Percentiles rank a stretch among this genome's conserved stretches.
Evolutionary conservation across 345 rosid species (phyloP).

Genomic region (Moricandia arvensis): DNA sequence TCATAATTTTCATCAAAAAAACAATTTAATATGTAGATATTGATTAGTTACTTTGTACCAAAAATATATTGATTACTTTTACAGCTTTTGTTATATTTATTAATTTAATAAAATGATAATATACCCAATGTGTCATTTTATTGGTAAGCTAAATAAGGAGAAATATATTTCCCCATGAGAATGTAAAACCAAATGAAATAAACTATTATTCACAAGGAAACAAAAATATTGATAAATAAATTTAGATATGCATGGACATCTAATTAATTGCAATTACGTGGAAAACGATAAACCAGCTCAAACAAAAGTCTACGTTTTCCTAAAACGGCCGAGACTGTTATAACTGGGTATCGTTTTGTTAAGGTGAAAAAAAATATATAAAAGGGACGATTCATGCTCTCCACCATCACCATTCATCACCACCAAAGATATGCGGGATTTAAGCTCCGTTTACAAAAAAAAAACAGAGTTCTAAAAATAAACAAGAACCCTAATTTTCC

Average conservation of each 20-base stretch:
- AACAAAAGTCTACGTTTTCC: conserved; percentile 28
- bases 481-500: conserved; percentile 31
- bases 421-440: conserved; percentile 35
- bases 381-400: conserved; percentile 31
- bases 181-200: background rate
- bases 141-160: background rate
- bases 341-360: conserved; percentile 3
- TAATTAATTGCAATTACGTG: conserved; percentile 5
- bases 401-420: conserved; percentile 10
- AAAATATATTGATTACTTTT: background rate
- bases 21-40: background rate
- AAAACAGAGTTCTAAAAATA: conserved; percentile 30
- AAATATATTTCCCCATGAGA: conserved; percentile 11
- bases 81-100: too few species aligned
- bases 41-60: background rate
- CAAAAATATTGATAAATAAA: background rate
- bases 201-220: conserved; percentile 4
- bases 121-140: too few species aligned
- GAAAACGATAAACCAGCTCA: background rate
- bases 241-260: background rate
- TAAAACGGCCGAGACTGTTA: conserved; percentile 27
- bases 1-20: background rate
- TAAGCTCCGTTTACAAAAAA: conserved; percentile 29
- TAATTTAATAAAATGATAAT: too few species aligned
- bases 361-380: conserved; percentile 3